Evolutionary conservation across 1,284 basidiomycete genomes (phyloP).

Genomic region (Exsudoporus floridanus): DNA sequence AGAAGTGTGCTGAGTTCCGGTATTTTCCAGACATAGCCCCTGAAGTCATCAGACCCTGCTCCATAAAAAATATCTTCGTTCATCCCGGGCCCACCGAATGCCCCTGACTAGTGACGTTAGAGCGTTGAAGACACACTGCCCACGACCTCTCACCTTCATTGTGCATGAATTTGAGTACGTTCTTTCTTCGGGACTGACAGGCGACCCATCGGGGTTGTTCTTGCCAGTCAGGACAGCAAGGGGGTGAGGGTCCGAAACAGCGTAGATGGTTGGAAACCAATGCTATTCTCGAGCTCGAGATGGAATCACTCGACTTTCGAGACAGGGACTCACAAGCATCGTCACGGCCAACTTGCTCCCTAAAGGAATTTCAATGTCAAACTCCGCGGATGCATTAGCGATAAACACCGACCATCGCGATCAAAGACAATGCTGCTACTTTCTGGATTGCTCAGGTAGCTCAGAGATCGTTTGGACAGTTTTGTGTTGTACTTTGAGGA

Average conservation of each 20-base stretch:
- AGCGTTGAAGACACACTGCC: neutral
- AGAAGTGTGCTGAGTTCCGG: slow-evolving; percentile 49
- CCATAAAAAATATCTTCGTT: slow-evolving; percentile 58
- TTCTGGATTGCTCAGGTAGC: slow-evolving; percentile 56
- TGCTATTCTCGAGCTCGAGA: slow-evolving; percentile 42
- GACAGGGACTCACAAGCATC: slow-evolving; percentile 50
- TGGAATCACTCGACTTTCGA: neutral
- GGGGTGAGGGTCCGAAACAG: slow-evolving; percentile 61
- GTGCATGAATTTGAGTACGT: slow-evolving; percentile 73
- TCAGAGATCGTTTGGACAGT: slow-evolving; percentile 45
- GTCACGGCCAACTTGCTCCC: slow-evolving; percentile 62
- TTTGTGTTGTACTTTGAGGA: slow-evolving; percentile 60
- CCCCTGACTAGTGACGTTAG: slow-evolving; percentile 57
- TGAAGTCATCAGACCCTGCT: slow-evolving; percentile 79
- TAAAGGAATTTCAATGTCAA: slow-evolving; percentile 27
- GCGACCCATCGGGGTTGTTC: slow-evolving; percentile 53
- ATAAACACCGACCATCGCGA: slow-evolving; percentile 48
- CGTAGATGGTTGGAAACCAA: slow-evolving; percentile 67
- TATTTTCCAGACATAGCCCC: slow-evolving; percentile 76
- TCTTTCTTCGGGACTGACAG: slow-evolving; percentile 43
- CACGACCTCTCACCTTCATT: slow-evolving; percentile 56
- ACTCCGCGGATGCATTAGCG: slow-evolving; percentile 8
- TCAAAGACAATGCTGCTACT: slow-evolving; percentile 66
- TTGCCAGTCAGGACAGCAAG: slow-evolving; percentile 63
- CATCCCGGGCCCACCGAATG: slow-evolving; percentile 63